A percentile compares a stretch with the other conserved stretches of the same genome.
Conservation (phyloP, 2,329 filamentous ascomycete species). For the Exophiala bonariae region DNA sequence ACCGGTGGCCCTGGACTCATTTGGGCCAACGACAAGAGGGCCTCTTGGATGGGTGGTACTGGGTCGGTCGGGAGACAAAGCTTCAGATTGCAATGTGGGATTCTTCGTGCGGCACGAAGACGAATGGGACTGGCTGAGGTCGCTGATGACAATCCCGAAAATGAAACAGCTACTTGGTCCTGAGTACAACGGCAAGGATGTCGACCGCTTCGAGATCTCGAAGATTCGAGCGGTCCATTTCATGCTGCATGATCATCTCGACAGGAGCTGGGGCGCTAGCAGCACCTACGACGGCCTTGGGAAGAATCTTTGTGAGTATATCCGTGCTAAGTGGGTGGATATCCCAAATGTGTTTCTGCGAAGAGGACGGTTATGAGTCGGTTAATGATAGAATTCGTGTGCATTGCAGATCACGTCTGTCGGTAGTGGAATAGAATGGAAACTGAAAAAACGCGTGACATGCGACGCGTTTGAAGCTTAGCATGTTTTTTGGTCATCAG, state of each 20-base stretch:
- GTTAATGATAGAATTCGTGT: too few species aligned
- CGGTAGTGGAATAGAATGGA: too few species aligned
- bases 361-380: slow-evolving; percentile 8
- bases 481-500: too few species aligned
- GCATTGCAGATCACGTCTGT: too few species aligned
- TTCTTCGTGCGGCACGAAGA: slow-evolving; percentile 45
- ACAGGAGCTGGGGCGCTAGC: slow-evolving; percentile 9
- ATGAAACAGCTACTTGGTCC: slow-evolving; percentile 16
- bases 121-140: slow-evolving; percentile 46
- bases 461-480: too few species aligned
- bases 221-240: slow-evolving; percentile 15
- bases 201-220: slow-evolving; percentile 18
- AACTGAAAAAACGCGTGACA: too few species aligned
- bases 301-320: slow-evolving; percentile 20
- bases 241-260: slow-evolving; percentile 19
- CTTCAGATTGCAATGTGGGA: slow-evolving; percentile 46
- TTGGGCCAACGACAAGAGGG: slow-evolving; percentile 30
- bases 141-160: slow-evolving; percentile 10
- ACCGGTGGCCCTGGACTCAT: slow-evolving; percentile 16
- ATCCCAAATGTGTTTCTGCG: slow-evolving; percentile 15
- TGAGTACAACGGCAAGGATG: slow-evolving; percentile 15
- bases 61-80: slow-evolving; percentile 46
- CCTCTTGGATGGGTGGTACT: slow-evolving; percentile 37
- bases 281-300: slow-evolving; percentile 13
- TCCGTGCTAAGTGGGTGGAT: slow-evolving; percentile 17